Conservation (phyloP, 208 protist genomes). For the Trypanosoma cruzi region DNA sequence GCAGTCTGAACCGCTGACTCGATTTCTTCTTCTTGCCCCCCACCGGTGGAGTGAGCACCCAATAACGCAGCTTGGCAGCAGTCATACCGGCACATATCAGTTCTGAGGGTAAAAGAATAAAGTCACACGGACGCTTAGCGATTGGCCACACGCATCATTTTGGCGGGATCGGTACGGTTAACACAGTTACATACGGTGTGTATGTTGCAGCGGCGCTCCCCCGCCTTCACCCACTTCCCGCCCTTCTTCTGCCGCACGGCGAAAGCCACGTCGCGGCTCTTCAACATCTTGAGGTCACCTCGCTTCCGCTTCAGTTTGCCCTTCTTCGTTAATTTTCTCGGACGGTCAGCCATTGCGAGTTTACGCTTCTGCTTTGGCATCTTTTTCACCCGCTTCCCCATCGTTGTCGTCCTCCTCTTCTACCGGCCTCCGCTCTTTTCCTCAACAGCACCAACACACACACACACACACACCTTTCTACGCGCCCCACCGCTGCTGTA, state of each 20-base stretch:
- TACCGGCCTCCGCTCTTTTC: neutral
- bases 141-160: conserved; percentile 81
- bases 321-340: conserved; percentile 78
- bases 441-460: neutral
- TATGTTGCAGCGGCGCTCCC: conserved; percentile 90
- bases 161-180: conserved; percentile 81
- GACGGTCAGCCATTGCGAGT: conserved; percentile 70
- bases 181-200: conserved; percentile 92
- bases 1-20: neutral
- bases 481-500: neutral
- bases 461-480: neutral
- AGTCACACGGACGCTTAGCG: conserved; percentile 42
- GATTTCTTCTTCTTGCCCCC: neutral
- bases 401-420: conserved; percentile 17
- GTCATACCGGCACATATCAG: neutral
- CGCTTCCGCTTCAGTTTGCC: conserved; percentile 87
- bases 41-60: neutral
- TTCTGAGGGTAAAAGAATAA: too few relatives aligned
- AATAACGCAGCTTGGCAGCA: neutral
- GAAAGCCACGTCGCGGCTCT: conserved; percentile 79
- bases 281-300: conserved; percentile 83
- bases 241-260: conserved; percentile 88
- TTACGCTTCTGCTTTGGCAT: conserved; percentile 86
- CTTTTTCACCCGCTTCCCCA: conserved; percentile 87
- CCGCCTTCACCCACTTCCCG: conserved; percentile 75